Base-by-base conservation (phyloP, 2,329 filamentous ascomycete genomes). In the Penicillium sp. region DNA sequence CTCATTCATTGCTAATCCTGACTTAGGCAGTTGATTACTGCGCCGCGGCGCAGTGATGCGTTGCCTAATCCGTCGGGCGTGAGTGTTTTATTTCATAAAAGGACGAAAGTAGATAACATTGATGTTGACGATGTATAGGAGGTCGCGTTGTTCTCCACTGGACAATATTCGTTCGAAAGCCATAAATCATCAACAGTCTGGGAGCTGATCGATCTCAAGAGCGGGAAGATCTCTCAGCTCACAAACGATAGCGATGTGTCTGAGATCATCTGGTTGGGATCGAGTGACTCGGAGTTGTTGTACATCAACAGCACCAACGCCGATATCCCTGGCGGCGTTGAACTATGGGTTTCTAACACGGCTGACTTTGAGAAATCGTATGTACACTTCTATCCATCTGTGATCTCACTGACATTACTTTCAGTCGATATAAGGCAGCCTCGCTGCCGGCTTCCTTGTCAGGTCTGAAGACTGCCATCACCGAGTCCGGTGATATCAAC, bases 101-200 rank as follows among this genome's bases (percentile, higher is more conserved):
- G 27, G 46, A 16, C 18, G 14, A n/a, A 39, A 30, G 35, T 20
- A 38, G 18, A 11, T 38, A 7, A 38, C 2, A 11, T 11, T n/a
- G 13, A 28, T 30, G 27, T 28, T 55, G 35, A 57, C 28, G 14
- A 2, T 22, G 13, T 44, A 48, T 52, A 74, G 69, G 65, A 69
- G 56, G 63, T 76, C 28, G 78, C 76, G 1, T 54, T 81, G 38
- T 80, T 78, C 47, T 68, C 85, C 69, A 77, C 85, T 14, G 89
- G 87, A 0, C 84, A 86, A 1, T 96, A 95, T 70, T 92, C 85
- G 5, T 96, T 96, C 70, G 79, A 87, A 35, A 79, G 82, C 0
- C 90, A 95, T 67, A 78, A 79, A 42, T 87, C 86, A 66, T 52
- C 79, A 5, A 69, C 67, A 7, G 66, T 79, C 77, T 53, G 86